These are phyloP conservation scores for Laguncularia racemosa DNA, from an alignment of 345 rosid genomes.

Conservation along the genomic window DNA sequence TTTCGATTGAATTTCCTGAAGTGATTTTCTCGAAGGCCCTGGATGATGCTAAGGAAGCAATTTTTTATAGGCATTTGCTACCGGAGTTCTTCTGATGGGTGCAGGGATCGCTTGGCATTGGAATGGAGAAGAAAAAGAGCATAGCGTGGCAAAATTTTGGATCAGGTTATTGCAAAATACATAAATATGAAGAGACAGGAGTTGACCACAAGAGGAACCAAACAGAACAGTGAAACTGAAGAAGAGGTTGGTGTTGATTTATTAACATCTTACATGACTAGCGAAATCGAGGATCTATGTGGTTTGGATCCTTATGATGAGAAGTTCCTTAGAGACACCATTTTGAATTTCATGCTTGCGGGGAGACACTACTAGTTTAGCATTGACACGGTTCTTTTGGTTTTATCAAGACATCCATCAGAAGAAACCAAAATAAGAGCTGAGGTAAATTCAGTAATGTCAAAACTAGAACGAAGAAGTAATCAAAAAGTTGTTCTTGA, in stretches of 20 bases:
- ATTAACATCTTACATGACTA: conserved; percentile 26
- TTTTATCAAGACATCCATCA: conserved; percentile 20
- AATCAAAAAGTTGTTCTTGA: neutral
- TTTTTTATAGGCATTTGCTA: conserved; percentile 28
- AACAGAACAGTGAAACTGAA: neutral
- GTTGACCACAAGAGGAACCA: neutral
- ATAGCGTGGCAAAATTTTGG: conserved; percentile 17
- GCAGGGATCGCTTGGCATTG: conserved; percentile 31
- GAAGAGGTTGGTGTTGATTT: conserved; percentile 23
- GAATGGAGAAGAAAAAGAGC: conserved; percentile 26
- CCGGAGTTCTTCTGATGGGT: conserved; percentile 35
- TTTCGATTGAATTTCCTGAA: conserved; percentile 23
- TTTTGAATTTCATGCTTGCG: conserved; percentile 50
- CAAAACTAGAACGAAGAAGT: neutral
- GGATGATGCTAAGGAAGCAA: conserved; percentile 29
- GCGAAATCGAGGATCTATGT: conserved; percentile 4
- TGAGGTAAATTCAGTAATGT: conserved; percentile 23
- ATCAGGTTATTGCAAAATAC: conserved; percentile 12
- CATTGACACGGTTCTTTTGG: conserved; percentile 50
- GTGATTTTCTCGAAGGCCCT: conserved; percentile 22
- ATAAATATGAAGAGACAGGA: conserved; percentile 24
- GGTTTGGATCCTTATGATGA: conserved; percentile 17
- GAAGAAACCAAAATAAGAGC: conserved; percentile 28
- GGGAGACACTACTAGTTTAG: conserved; percentile 30
- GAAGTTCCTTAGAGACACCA: conserved; percentile 42